Evolutionary conservation across 352 stramenopile species (phyloP).

Genomic region (Phytophthora podocarpi): DNA sequence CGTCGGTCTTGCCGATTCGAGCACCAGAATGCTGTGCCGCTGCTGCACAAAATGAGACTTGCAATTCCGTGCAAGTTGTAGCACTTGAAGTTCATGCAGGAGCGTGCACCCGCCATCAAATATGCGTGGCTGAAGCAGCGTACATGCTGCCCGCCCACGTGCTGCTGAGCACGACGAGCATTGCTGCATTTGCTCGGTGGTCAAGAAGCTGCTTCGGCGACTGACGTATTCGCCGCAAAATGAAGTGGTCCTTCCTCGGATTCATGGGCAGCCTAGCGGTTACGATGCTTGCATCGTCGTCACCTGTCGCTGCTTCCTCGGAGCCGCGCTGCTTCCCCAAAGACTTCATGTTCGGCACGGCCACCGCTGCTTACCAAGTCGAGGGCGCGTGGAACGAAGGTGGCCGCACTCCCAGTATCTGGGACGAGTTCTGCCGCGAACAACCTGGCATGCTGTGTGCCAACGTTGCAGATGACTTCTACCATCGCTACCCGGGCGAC

Average conservation of each 20-base stretch:
- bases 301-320: not conserved
- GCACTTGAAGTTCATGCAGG: constrained; percentile 10
- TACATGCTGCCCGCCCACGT: not conserved
- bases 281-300: not conserved
- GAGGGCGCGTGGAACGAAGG: constrained; percentile 29
- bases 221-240: not conserved
- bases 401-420: too few species aligned
- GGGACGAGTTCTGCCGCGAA: too few species aligned
- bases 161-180: not conserved
- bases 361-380: constrained; percentile 33
- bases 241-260: constrained; percentile 17
- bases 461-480: constrained; percentile 92
- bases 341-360: constrained; percentile 35
- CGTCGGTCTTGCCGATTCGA: constrained; percentile 13
- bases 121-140: constrained; percentile 20
- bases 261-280: constrained; percentile 3
- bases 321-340: constrained; percentile 26
- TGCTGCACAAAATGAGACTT: not conserved
- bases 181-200: constrained; percentile 3
- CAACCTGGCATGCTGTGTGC: constrained; percentile 68
- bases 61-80: constrained; percentile 5
- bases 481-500: constrained; percentile 85
- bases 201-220: not conserved
- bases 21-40: constrained; percentile 20
- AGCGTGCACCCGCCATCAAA: constrained; percentile 18